phyloP scores from a whole-genome alignment of 2,329 filamentous ascomycete genomes.

The Aspergillus udagawae region DNA sequence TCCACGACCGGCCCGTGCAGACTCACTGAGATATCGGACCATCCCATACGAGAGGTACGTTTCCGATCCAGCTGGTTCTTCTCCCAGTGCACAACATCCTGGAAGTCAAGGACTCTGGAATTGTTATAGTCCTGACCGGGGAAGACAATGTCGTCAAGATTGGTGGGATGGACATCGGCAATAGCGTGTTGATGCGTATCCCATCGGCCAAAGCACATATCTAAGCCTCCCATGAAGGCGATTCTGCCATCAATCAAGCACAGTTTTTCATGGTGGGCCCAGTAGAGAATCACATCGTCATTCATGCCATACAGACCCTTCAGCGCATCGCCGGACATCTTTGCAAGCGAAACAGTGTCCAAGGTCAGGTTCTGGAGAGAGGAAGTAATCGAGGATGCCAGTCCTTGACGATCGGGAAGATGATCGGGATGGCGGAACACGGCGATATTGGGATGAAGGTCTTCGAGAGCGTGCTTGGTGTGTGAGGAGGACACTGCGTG shows the following conservation, averaged over 20 bases:
- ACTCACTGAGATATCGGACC: conserved; percentile 81
- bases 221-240: conserved; percentile 88
- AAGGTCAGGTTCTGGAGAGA: conserved; percentile 55
- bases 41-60: conserved; percentile 81
- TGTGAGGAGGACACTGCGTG: conserved; percentile 60
- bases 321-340: conserved; percentile 67
- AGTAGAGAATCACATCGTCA: conserved; percentile 79
- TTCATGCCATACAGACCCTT: conserved; percentile 77
- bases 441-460: conserved; percentile 74
- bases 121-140: conserved; percentile 94
- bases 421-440: conserved; percentile 93
- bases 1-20: conserved; percentile 70
- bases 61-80: conserved; percentile 82
- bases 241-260: conserved; percentile 73
- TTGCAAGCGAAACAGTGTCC: conserved; percentile 53
- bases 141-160: conserved; percentile 73
- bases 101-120: conserved; percentile 76
- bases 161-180: conserved; percentile 73
- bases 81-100: conserved; percentile 71
- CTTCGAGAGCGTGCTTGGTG: conserved; percentile 75
- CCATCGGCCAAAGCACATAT: conserved; percentile 84
- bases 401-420: conserved; percentile 65
- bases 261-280: conserved; percentile 92
- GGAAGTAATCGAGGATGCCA: conserved; percentile 56
- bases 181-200: conserved; percentile 85